Conservation (phyloP, 306 rosid genomes). For the Gynostemma pentaphyllum region DNA sequence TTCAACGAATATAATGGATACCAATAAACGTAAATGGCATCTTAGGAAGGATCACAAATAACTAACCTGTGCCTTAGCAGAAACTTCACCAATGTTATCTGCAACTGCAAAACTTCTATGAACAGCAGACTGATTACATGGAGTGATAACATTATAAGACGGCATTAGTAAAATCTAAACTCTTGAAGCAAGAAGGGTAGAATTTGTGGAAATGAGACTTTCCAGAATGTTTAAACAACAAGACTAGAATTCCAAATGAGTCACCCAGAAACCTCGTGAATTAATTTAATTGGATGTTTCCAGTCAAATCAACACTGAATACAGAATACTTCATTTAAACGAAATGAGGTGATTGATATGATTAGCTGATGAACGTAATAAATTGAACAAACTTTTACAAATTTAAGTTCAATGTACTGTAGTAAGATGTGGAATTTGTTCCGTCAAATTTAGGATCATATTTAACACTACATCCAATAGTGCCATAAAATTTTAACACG, state of each 20-base stretch:
- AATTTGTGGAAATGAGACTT: neutral
- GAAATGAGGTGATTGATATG: neutral
- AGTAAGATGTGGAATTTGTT: neutral
- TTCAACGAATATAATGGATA: neutral
- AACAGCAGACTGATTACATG: slow-evolving; percentile 61
- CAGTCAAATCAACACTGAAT: neutral
- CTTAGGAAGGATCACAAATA: neutral
- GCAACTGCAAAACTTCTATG: slow-evolving; percentile 84
- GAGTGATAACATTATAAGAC: slow-evolving; percentile 12
- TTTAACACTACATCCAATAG: neutral
- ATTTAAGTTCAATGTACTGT: neutral
- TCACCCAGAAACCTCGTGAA: neutral
- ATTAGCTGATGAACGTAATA: neutral
- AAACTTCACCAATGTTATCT: slow-evolving; percentile 87
- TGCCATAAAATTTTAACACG: neutral
- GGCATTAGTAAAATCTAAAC: slow-evolving; percentile 1
- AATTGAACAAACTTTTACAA: neutral
- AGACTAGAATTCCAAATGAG: neutral
- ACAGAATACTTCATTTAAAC: neutral
- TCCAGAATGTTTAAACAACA: neutral
- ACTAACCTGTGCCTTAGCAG: slow-evolving; percentile 91
- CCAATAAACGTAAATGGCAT: neutral
- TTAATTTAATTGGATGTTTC: neutral
- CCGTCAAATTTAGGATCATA: neutral
- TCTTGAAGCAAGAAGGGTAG: neutral